A percentile compares a stretch with the other conserved stretches of the same genome.
phyloP scores from a whole-genome alignment of 352 stramenopile species.

The Blastocystis sp. region DNA sequence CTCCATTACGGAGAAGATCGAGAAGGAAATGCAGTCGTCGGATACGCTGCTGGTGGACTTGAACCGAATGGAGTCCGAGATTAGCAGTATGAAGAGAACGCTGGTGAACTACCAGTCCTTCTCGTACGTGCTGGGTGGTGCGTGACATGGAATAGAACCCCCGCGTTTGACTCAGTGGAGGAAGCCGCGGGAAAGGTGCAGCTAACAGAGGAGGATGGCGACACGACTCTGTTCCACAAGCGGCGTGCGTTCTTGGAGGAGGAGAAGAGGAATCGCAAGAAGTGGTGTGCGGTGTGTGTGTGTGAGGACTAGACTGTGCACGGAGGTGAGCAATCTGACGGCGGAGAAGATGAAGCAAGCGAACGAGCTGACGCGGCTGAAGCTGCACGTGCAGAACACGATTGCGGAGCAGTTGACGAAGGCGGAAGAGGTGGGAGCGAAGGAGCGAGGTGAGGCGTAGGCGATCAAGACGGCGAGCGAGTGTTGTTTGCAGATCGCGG shows the following conservation, averaged over 20 bases:
- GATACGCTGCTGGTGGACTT: constrained; percentile 30
- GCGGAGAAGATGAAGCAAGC: constrained; percentile 27
- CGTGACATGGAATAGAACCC: constrained; percentile 11
- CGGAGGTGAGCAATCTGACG: neutral
- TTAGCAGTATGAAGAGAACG: constrained; percentile 1
- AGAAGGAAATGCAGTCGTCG: constrained; percentile 26
- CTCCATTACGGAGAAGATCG: neutral
- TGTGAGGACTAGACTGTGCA: constrained; percentile 7
- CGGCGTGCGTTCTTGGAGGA: constrained; percentile 10
- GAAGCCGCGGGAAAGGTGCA: neutral
- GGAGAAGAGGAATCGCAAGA: constrained; percentile 53
- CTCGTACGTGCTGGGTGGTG: neutral
- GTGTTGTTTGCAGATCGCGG: neutral
- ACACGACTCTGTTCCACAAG: constrained; percentile 31
- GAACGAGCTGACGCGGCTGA: constrained; percentile 15
- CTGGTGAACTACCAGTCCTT: constrained; percentile 50
- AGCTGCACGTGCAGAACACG: constrained; percentile 29
- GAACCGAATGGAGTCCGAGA: constrained; percentile 45
- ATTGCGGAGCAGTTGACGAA: constrained; percentile 8
- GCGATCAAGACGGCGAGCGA: constrained; percentile 53
- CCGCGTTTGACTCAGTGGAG: constrained; percentile 25
- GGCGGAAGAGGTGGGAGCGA: constrained; percentile 8
- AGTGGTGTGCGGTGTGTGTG: neutral
- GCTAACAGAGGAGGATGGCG: neutral
- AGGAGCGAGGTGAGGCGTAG: neutral